Evolutionary conservation across 1,284 basidiomycete genomes (phyloP), one percentile per base, ranked within the genome.

Genomic region (Papiliotrema nemorosa): DNA sequence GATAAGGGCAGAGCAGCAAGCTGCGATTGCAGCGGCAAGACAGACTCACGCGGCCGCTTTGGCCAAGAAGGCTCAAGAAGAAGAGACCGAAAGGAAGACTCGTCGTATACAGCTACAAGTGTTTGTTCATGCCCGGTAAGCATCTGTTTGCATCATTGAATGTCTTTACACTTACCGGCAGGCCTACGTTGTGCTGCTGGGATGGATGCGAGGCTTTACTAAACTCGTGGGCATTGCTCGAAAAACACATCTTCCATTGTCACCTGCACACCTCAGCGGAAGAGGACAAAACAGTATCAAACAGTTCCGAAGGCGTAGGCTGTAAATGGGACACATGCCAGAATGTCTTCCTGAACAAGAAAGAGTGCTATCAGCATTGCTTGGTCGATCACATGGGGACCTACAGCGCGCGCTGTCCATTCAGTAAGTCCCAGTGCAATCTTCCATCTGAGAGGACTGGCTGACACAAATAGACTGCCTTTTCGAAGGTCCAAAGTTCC

Each of bases 351-450:
- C 21, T 5, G 3, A 50, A 22, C 25, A 27, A 38, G 3, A 50
- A 60, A 16, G 57, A 50, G n/a, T 57, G 55, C 26, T 60, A 68
- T 36, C 38, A 49, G 14, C 64, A 69, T 49, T 50, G 49, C 18
- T 48, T 65, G 27, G 44, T 58, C 3, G 52, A 37, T n/a, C 66
- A 69, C 41, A 67, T 69, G 66, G 45, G 42, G 5, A 26, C 29
- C 10, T 64, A 60, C 49, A 52, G 54, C 27, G 64, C 64, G n/a
- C 53, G 66, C 38, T 69, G 66, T 53, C 66, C 66, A 20, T 69
- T 67, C 53, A 52, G 64, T 66, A 40, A 49, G 64, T n/a, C n/a
- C n/a, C n/a, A n/a, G n/a, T n/a, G n/a, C n/a, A n/a, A n/a, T n/a
- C n/a, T n/a, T 63, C 31, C 22, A 31, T 43, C 29, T 21, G 35